Base-by-base conservation (phyloP, 1,284 basidiomycete species). In the Trichosporon faecale region DNA sequence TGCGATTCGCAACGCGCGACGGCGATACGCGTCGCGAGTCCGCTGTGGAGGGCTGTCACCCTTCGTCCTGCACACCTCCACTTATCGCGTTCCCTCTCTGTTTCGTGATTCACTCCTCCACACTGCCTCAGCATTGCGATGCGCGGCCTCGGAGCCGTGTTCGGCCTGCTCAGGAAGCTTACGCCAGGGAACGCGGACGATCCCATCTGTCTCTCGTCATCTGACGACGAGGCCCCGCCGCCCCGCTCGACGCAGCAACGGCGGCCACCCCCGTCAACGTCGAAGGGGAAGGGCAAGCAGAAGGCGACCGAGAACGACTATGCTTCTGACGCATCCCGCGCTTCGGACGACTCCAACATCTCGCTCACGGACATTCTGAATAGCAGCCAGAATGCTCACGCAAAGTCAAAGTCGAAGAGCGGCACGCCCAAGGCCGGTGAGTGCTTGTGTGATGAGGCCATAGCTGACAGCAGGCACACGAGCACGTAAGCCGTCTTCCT, bases 141-240 rank as follows among this genome's bases (percentile, higher is more conserved):
- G 57, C 57, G 57, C 29, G 29, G 57, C 29, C 57, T 61, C 29
- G 29, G 57, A 29, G 57, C 57, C n/a, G 29, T 61, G 18, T 31
- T 61, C 29, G 52, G 27, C 52, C 52, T 57, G 25, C 25, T 57
- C 52, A 27, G 23, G 6, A 61, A 61, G 57, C 57, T 61, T 7
- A 61, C 57, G n/a, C 18, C 57, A 61, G 57, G 57, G 29, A 61
- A 61, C 57, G 27, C 16, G 27, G 57, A 61, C 29, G 57, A 61
- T 29, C 57, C 57, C 1, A 61, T 61, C 29, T 61, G 57, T 12
- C 57, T 61, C 18, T 61, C 57, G 57, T 61, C 57, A 31, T 61
- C 57, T 6, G 57, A 61, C 57, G 57, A 61, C 16, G 57, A 61
- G 16, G 57, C 57, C 35, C 35, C 35, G 18, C 57, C 57, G 29